Evolutionary conservation across 768 basidiomycete genomes (phyloP).

Genomic region (Macrolepiota fuliginosa): DNA sequence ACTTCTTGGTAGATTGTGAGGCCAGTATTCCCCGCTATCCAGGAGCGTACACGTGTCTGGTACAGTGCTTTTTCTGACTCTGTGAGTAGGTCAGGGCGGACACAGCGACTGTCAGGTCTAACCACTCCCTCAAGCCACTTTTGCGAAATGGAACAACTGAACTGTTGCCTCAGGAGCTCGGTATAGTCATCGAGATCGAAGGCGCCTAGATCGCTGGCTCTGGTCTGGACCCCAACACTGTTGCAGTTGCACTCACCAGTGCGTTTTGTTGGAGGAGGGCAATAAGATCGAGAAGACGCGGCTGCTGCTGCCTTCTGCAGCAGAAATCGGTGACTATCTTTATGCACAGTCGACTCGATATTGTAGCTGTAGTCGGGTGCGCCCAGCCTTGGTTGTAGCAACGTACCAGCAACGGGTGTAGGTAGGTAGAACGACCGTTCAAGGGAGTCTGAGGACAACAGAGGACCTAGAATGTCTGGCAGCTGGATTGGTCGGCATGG

Average conservation of each 20-base stretch:
- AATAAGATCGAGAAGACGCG: background rate
- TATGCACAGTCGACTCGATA: background rate
- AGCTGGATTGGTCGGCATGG: background rate
- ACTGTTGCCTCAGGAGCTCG: background rate
- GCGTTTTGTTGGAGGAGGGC: no score
- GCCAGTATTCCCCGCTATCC: background rate
- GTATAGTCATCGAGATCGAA: background rate
- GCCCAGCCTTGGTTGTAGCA: no score
- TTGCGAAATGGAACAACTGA: background rate
- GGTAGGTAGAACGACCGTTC: background rate
- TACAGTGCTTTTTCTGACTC: background rate
- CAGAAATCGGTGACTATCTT: background rate
- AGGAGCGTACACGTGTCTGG: background rate
- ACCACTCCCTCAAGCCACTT: background rate
- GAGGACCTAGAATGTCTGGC: background rate
- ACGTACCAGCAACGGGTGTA: no score
- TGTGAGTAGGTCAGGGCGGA: background rate
- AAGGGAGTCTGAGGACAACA: background rate
- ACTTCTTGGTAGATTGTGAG: background rate
- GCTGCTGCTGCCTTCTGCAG: no score
- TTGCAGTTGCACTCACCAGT: no score
- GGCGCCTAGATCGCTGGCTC: background rate
- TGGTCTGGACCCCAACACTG: no score
- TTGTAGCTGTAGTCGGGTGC: background rate
- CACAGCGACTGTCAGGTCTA: background rate